A percentile compares a stretch with the other conserved stretches of the same genome.
phyloP scores from a whole-genome alignment of 768 basidiomycete genomes.

The Tricholoma sp. region DNA sequence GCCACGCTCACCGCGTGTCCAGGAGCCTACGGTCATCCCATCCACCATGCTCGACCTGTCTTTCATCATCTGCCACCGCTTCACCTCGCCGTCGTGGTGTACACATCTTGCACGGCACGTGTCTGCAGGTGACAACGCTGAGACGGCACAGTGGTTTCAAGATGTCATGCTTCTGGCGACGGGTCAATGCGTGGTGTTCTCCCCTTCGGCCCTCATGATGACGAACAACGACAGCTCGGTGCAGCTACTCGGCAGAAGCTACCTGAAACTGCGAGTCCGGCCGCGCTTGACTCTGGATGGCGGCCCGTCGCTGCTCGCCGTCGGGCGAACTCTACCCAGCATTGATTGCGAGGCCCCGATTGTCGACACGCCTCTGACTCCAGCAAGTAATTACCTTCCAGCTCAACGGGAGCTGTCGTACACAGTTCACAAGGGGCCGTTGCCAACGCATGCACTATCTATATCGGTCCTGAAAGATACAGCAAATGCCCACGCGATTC shows the following conservation, averaged over 20 bases:
- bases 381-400: too few species aligned
- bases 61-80: not conserved
- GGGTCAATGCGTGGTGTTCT: not conserved
- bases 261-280: not conserved
- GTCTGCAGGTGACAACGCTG: too few species aligned
- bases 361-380: too few species aligned
- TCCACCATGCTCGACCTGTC: not conserved
- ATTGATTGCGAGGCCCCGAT: not conserved
- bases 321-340: not conserved
- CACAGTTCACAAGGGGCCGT: too few species aligned
- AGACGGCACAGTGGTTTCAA: too few species aligned
- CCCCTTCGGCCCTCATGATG: too few species aligned
- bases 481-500: too few species aligned
- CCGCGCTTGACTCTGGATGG: too few species aligned
- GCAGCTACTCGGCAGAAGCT: not conserved
- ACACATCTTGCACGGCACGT: not conserved
- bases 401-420: too few species aligned
- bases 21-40: not conserved
- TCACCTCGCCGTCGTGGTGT: not conserved
- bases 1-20: not conserved
- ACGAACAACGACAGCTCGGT: not conserved
- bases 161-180: not conserved
- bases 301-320: not conserved
- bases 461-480: too few species aligned
- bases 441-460: too few species aligned